These are phyloP conservation scores for Naganishia sp. DNA, from an alignment of 1,284 basidiomycete species.

Conservation along the genomic window DNA sequence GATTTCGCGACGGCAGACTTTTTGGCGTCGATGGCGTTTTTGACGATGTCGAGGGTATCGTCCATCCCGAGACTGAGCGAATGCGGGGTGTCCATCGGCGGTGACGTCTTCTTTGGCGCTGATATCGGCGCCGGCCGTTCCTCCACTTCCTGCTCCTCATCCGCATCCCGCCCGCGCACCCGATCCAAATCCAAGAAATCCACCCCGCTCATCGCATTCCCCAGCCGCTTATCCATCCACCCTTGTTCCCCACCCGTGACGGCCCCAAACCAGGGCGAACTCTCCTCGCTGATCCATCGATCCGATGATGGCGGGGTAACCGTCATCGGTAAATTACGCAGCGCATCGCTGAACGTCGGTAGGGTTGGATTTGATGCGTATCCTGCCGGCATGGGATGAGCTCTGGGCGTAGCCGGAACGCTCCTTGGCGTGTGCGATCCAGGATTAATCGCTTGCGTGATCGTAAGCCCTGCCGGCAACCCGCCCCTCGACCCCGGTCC, in stretches of 20 bases:
- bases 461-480: conserved; percentile 1
- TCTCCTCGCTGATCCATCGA: conserved; percentile 30
- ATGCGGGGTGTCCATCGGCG: not conserved
- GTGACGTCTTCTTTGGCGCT: not conserved
- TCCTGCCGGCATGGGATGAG: not conserved
- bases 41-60: conserved; percentile 22
- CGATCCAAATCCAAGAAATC: conserved; percentile 24
- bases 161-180: not conserved
- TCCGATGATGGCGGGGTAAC: conserved; percentile 30
- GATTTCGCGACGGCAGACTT: not conserved
- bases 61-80: conserved; percentile 20
- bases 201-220: conserved; percentile 21
- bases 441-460: not conserved
- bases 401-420: not conserved
- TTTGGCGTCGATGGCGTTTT: conserved; percentile 7
- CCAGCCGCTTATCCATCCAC: conserved; percentile 22
- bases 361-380: not conserved
- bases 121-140: not conserved
- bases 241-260: conserved; percentile 6
- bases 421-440: not conserved
- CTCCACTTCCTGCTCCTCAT: not conserved
- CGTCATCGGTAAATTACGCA: conserved; percentile 6
- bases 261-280: conserved; percentile 17
- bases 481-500: conserved; percentile 9
- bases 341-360: not conserved